Base-by-base conservation (phyloP, 2,329 filamentous ascomycete species). In the Arthrobotrys megalospora region DNA sequence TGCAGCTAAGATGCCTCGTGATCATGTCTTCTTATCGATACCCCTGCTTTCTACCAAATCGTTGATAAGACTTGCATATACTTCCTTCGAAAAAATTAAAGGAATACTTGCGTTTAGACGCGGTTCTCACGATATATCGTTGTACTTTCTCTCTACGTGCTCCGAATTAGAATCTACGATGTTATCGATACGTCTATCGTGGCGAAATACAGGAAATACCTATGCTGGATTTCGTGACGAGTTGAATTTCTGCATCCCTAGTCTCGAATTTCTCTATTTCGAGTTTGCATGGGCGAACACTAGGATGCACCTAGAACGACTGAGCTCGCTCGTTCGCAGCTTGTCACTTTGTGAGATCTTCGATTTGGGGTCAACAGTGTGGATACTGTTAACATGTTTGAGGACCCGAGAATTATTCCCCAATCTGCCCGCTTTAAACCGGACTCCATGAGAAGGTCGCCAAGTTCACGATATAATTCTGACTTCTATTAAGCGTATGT, bases 11-110 rank as follows among this genome's bases (percentile, higher is more conserved):
- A 62, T 19, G 6, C 69, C 69, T 66, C 52, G 70, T 75, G 70
- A 67, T 75, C 38, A 34, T 41, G 45, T 52, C 11, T 58, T 50
- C 41, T 75, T 75, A 75, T 75, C 70, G 43, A 14, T 36, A 41
- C 58, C 58, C 68, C 53, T 45, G 58, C 14, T 19, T 41, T 12
- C n/a, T 50, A 45, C 65, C 21, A 55, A 38, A 6, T 16, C 7
- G 36, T 21, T 58, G 58, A 72, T 72, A 72, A 72, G 58, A 58
- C 58, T 32, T 16, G 16, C 8, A n/a, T 32, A 34, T 36, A 6
- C 7, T 48, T 28, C 24, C 2, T 16, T 34, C 7, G 14, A 36
- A 8, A 5, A 5, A 19, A 10, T 10, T 21, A n/a, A n/a, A 28
- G 21, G 2, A 32, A 14, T 34, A 10, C 6, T 8, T 53, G 28